phyloP scores from a whole-genome alignment of 192 early-diverging fungal species.

The Backusella australiensis region DNA sequence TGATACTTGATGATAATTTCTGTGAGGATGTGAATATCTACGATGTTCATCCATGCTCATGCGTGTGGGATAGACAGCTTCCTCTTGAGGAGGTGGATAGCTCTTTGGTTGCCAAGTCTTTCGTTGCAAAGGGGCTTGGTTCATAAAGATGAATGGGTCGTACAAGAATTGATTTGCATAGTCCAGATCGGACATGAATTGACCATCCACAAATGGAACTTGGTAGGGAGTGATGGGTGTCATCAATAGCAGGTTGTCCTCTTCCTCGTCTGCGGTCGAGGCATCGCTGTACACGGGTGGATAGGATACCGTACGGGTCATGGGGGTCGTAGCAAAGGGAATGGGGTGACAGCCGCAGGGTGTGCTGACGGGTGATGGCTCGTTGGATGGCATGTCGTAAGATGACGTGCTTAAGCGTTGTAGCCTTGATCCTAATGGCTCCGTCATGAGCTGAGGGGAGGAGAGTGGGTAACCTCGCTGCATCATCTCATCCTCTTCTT shows the following conservation, averaged over 20 bases:
- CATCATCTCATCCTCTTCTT: neutral
- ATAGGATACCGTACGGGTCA: slow-evolving; percentile 5
- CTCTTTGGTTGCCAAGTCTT: neutral
- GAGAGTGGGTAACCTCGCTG: neutral
- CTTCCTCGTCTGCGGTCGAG: slow-evolving; percentile 3
- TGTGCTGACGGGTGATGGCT: neutral
- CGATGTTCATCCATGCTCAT: slow-evolving; percentile 2
- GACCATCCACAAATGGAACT: neutral
- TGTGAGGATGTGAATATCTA: slow-evolving; percentile 7
- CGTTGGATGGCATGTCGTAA: neutral
- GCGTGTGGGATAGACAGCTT: neutral
- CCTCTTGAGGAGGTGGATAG: neutral
- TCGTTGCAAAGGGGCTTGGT: neutral
- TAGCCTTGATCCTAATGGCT: slow-evolving; percentile 6
- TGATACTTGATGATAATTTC: neutral
- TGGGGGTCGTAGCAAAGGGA: neutral
- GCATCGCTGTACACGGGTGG: neutral
- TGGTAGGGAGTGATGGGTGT: slow-evolving; percentile 16
- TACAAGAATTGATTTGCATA: neutral
- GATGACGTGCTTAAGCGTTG: slow-evolving; percentile 1
- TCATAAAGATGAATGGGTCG: neutral
- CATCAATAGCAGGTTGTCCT: slow-evolving; percentile 5
- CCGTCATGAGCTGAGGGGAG: neutral
- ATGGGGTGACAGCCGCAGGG: neutral
- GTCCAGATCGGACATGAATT: neutral